Base-by-base conservation (phyloP, 2,329 filamentous ascomycete genomes). In the Ophiostoma ips region DNA sequence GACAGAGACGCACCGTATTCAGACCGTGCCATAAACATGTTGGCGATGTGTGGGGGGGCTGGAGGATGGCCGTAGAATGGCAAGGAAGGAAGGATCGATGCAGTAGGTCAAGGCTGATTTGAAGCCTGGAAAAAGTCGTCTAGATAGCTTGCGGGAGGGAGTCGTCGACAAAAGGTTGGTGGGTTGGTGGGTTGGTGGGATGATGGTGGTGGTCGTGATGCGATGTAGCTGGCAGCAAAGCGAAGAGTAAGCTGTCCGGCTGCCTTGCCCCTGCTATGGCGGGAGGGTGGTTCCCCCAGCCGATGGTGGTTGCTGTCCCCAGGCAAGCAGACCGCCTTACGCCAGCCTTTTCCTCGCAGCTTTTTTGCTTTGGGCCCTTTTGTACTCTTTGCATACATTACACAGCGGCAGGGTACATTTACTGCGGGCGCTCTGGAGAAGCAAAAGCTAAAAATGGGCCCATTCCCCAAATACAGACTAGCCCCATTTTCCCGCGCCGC, bases 11-110 rank as follows among this genome's bases (percentile, higher is more conserved):
- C 77, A 92, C 90, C 92, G 75, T 98, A 98, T 90, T 98, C 92
- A 67, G 90, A 96, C 74, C 92, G 87, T 78, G 92, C 89, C 79
- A 98, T 96, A 80, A 98, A 98, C 92, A 95, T 95, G 62, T 73
- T 87, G 77, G 65, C 71, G 69, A 68, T 64, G 58, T 68, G 18
- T 41, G 30, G 9, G 6, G 38, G 24, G 28, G 19, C 34, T 8
- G 13, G 13, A 36, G 13, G 43, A n/a, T n/a, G n/a, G 53, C 53
- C 53, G 16, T 53, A 47, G 21, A 53, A 24, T 33, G 49, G 49
- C 49, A n/a, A n/a, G n/a, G n/a, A n/a, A 48, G 35, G n/a, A 19
- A 24, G 36, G 28, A 5, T n/a, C 11, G 10, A 30, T 24, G 28
- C 11, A 13, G 35, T 21, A 31, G 21, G 7, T 19, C 15, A 7